Conservation (phyloP, 1,284 basidiomycete genomes). For the Moesziomyces sp. region DNA sequence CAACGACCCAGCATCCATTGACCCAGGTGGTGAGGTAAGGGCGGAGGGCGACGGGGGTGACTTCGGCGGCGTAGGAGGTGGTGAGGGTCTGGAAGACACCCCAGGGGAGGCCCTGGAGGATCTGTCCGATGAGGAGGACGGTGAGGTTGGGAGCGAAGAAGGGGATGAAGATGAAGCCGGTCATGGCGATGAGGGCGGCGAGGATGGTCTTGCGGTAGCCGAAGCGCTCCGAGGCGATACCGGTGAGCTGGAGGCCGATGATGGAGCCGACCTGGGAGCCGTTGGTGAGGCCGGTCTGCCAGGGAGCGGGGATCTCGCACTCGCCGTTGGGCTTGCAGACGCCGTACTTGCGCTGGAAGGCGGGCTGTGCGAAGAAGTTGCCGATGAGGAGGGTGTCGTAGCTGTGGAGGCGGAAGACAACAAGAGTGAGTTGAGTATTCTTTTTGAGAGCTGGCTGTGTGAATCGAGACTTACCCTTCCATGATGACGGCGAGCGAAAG, state of each 20-base stretch:
- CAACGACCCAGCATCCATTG: constrained; percentile 71
- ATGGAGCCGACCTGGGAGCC: constrained; percentile 59
- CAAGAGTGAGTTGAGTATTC: background rate
- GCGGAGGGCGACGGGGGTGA: constrained; percentile 70
- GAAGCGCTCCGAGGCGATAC: constrained; percentile 68
- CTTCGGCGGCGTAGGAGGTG: constrained; percentile 71
- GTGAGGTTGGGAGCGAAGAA: constrained; percentile 69
- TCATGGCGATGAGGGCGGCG: constrained; percentile 64
- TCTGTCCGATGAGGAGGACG: constrained; percentile 68
- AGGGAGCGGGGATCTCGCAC: constrained; percentile 70
- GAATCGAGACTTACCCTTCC: constrained; percentile 65
- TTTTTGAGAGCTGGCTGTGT: too few relatives aligned
- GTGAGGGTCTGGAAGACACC: constrained; percentile 70
- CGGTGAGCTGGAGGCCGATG: constrained; percentile 69
- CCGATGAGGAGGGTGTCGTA: constrained; percentile 63
- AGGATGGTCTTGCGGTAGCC: constrained; percentile 69
- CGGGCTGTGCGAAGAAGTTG: constrained; percentile 69
- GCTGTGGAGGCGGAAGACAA: background rate
- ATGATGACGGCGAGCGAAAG: constrained; percentile 70
- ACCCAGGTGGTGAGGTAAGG: constrained; percentile 71
- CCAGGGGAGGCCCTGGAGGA: constrained; percentile 69
- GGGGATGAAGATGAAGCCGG: constrained; percentile 66
- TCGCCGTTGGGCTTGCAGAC: constrained; percentile 52
- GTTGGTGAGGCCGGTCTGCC: constrained; percentile 69
- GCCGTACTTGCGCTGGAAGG: constrained; percentile 65